phyloP scores from a whole-genome alignment of 768 basidiomycete species.

The Cystobasidium ongulense region DNA sequence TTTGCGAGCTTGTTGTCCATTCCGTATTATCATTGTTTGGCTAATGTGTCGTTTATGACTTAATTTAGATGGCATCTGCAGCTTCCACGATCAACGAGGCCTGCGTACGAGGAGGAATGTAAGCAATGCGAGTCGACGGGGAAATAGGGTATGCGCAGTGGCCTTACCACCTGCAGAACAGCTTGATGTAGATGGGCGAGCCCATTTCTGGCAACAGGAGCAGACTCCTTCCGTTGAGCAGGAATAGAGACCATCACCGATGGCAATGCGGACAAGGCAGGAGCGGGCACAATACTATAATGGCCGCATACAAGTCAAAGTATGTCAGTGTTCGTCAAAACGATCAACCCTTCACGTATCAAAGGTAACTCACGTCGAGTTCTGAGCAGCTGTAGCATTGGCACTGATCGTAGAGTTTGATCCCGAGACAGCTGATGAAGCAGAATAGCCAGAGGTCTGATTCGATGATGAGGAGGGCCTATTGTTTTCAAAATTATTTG shows the following conservation, averaged over 20 bases:
- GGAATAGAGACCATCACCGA: not conserved
- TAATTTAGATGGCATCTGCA: not conserved
- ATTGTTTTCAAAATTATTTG: not conserved
- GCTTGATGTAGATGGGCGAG: not conserved
- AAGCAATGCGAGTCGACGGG: too few relatives aligned
- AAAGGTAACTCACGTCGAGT: too few relatives aligned
- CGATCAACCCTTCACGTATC: too few relatives aligned
- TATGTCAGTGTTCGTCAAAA: too few relatives aligned
- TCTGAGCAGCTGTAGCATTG: too few relatives aligned
- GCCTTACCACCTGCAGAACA: not conserved
- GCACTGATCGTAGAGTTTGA: too few relatives aligned
- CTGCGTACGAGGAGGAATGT: not conserved
- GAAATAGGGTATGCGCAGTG: not conserved
- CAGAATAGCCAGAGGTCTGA: too few relatives aligned
- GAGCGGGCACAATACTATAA: not conserved
- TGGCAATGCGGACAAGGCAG: not conserved
- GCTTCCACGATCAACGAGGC: not conserved
- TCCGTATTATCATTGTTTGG: too few relatives aligned
- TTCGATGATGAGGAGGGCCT: too few relatives aligned
- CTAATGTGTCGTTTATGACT: too few relatives aligned
- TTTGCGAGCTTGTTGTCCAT: too few relatives aligned
- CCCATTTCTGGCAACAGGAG: not conserved
- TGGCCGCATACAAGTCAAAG: not conserved
- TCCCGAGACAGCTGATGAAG: too few relatives aligned
- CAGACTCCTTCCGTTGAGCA: not conserved